Conservation (phyloP, 2,329 filamentous ascomycete species). For the Canariomyces notabilis region DNA sequence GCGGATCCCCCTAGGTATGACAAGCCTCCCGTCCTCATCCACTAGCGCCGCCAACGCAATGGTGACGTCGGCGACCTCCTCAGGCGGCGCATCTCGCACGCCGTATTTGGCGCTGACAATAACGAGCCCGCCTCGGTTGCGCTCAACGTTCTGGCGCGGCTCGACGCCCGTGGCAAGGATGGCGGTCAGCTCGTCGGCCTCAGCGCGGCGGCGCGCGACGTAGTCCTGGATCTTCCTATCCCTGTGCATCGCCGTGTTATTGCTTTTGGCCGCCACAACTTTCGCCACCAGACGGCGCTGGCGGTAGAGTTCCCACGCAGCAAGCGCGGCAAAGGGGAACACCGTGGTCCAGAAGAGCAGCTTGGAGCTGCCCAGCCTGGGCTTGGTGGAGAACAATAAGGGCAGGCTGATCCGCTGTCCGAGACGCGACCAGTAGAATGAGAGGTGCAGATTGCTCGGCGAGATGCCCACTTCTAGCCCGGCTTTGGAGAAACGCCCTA, state of each 20-base stretch:
- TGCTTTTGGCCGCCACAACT: conserved; percentile 1
- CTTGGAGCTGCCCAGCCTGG: conserved; percentile 21
- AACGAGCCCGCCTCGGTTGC: conserved; percentile 38
- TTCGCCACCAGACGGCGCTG: conserved; percentile 11
- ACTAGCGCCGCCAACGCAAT: conserved; percentile 44
- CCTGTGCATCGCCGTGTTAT: no score
- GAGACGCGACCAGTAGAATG: conserved; percentile 44
- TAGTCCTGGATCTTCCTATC: conserved; percentile 22
- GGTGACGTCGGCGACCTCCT: conserved; percentile 47
- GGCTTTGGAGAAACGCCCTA: conserved; percentile 38
- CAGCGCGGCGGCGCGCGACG: conserved; percentile 34
- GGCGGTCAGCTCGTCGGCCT: conserved; percentile 42
- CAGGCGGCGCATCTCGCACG: conserved; percentile 30
- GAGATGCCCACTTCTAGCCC: conserved; percentile 43
- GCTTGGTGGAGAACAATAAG: conserved; percentile 34
- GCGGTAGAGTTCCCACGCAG: conserved; percentile 32
- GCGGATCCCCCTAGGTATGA: conserved; percentile 37
- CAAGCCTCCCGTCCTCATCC: conserved; percentile 30
- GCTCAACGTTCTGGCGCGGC: conserved; percentile 33
- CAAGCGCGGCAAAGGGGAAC: conserved; percentile 38
- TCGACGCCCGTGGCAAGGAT: conserved; percentile 39
- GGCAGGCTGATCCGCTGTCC: conserved; percentile 42
- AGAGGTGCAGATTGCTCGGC: conserved; percentile 38
- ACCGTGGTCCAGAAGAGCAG: conserved; percentile 37
- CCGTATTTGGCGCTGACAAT: conserved; percentile 48